Percentiles rank a stretch among this genome's conserved stretches.
Conservation (phyloP, 2,329 filamentous ascomycete genomes). For the Aspergillus aculeatus region DNA sequence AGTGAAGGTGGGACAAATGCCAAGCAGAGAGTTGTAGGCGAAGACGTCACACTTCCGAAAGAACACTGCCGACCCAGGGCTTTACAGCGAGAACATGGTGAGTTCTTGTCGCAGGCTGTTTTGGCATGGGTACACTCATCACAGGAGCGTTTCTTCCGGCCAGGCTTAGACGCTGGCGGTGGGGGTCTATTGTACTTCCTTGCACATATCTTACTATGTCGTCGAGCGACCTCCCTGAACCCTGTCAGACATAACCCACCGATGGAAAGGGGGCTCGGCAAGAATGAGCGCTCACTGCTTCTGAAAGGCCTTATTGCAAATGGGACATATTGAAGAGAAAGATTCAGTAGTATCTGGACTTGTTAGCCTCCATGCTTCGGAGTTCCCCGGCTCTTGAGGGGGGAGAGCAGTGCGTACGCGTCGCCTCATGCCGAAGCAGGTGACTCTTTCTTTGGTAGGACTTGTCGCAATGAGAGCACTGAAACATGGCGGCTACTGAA, state of each 20-base stretch:
- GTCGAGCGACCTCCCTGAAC: conserved; percentile 29
- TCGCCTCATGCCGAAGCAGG: conserved; percentile 29
- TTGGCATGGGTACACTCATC: conserved; percentile 29
- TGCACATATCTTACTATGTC: conserved; percentile 31
- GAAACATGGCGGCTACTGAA: conserved; percentile 24
- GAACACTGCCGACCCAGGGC: conserved; percentile 23
- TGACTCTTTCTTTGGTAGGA: conserved; percentile 30
- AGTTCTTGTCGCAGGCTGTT: conserved; percentile 25
- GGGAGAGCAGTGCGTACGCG: conserved; percentile 19
- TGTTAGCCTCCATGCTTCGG: conserved; percentile 1
- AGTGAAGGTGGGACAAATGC: conserved; percentile 6
- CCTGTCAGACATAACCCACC: not conserved
- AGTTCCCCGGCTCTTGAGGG: not conserved
- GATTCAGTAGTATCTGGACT: conserved; percentile 25
- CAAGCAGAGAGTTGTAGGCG: conserved; percentile 4
- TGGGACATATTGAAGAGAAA: conserved; percentile 26
- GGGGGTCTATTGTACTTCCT: conserved; percentile 29
- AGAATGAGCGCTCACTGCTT: conserved; percentile 21
- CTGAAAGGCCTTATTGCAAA: conserved; percentile 30
- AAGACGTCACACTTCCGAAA: conserved; percentile 10
- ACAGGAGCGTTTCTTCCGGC: conserved; percentile 32
- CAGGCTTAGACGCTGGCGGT: conserved; percentile 28
- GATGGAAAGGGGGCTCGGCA: not conserved
- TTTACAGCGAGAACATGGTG: conserved; percentile 27
- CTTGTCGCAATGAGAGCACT: conserved; percentile 30